phyloP scores from a whole-genome alignment of 352 stramenopile species.

The Globisporangium ultimum region DNA sequence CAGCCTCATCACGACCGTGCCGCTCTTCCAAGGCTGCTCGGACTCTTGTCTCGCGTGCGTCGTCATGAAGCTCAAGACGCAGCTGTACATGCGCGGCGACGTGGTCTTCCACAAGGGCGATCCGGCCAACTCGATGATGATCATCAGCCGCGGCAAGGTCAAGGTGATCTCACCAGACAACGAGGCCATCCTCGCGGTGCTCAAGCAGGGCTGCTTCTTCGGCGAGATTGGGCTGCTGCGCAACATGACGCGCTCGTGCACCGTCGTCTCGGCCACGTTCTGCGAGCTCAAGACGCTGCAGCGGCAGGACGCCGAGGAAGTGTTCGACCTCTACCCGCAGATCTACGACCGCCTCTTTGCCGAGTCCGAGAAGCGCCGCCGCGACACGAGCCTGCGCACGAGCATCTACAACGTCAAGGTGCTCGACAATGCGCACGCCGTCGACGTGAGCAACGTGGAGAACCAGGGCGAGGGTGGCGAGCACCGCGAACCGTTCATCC shows the following conservation, averaged over 20 bases:
- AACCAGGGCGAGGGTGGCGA: slow-evolving; percentile 16
- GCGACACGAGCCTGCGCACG: slow-evolving; percentile 41
- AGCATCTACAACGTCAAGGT: slow-evolving; percentile 56
- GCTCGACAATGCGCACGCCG: slow-evolving; percentile 62
- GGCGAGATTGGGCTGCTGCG: slow-evolving; percentile 54
- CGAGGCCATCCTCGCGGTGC: slow-evolving; percentile 41
- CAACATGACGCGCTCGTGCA: slow-evolving; percentile 58
- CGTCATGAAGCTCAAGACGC: slow-evolving; percentile 54
- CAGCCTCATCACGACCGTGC: slow-evolving; percentile 44
- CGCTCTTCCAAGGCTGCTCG: slow-evolving; percentile 55
- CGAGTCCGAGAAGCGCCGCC: slow-evolving; percentile 47
- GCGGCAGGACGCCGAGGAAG: slow-evolving; percentile 42
- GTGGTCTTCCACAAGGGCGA: slow-evolving; percentile 64
- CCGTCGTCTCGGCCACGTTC: slow-evolving; percentile 51
- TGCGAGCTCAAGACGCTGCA: slow-evolving; percentile 58
- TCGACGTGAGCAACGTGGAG: slow-evolving; percentile 54
- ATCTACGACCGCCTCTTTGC: slow-evolving; percentile 57
- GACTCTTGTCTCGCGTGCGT: slow-evolving; percentile 50
- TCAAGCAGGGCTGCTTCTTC: slow-evolving; percentile 65
- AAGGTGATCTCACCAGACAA: slow-evolving; percentile 60
- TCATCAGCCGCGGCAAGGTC: slow-evolving; percentile 61
- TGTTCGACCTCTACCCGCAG: slow-evolving; percentile 57
- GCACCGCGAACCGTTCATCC: slow-evolving; percentile 33
- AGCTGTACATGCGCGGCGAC: slow-evolving; percentile 56
- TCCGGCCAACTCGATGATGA: slow-evolving; percentile 54